These are phyloP conservation scores for Drechslerella dactyloides DNA, from an alignment of 2,329 filamentous ascomycete genomes.

Conservation along the genomic window DNA sequence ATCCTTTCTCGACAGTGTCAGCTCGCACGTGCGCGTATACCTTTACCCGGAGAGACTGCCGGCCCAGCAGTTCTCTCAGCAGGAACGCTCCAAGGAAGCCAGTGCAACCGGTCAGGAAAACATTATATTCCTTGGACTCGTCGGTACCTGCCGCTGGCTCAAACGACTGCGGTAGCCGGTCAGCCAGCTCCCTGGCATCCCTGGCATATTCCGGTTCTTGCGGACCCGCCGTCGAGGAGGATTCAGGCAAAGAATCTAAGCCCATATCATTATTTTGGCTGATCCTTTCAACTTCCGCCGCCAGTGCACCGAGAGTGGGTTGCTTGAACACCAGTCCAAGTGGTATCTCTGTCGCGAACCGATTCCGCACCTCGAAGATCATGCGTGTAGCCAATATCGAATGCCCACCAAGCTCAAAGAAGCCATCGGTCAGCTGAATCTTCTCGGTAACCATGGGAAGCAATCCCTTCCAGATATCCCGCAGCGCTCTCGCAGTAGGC, in stretches of 20 bases:
- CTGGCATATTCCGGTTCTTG: constrained; percentile 61
- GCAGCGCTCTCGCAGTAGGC: constrained; percentile 50
- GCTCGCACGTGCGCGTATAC: constrained; percentile 79
- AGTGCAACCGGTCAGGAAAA: constrained; percentile 87
- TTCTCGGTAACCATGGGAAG: constrained; percentile 51
- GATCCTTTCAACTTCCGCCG: constrained; percentile 64
- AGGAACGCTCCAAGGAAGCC: constrained; percentile 87
- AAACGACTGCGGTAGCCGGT: constrained; percentile 62
- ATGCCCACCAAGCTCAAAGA: constrained; percentile 83
- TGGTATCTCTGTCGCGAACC: constrained; percentile 69
- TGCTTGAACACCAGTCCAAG: constrained; percentile 75
- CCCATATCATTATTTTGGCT: constrained; percentile 57
- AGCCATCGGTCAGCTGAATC: constrained; percentile 62
- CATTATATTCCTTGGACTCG: constrained; percentile 60
- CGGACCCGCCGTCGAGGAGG: constrained; percentile 56
- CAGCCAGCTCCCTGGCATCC: constrained; percentile 63
- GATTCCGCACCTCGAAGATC: constrained; percentile 72
- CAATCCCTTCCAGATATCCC: constrained; percentile 53
- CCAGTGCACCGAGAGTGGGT: constrained; percentile 65
- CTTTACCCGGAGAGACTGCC: constrained; percentile 64
- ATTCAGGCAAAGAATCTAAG: constrained; percentile 57
- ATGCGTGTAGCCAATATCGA: constrained; percentile 82
- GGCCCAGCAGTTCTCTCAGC: constrained; percentile 73
- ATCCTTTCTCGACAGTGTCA: constrained; percentile 66
- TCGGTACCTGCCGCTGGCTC: constrained; percentile 56